Base-by-base conservation (phyloP, 768 basidiomycete genomes). In the Tricholoma hemisulphureum region DNA sequence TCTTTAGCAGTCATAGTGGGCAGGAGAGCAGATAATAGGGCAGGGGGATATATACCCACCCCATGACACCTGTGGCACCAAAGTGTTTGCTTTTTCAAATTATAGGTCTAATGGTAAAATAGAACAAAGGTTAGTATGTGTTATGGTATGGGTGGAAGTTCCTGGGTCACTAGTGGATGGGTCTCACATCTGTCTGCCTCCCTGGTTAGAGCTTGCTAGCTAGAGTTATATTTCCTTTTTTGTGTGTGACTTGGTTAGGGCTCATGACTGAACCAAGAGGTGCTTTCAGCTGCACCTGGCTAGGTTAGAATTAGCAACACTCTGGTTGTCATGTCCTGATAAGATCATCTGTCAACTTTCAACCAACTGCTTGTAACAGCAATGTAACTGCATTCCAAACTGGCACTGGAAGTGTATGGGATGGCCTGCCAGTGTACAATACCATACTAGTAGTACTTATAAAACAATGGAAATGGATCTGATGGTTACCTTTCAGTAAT, bases 401-500 rank as follows among this genome's bases (percentile, higher is more conserved):
- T n/a, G n/a, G n/a, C n/a, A n/a, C n/a, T n/a, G n/a, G n/a, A n/a
- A n/a, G n/a, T n/a, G n/a, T n/a, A n/a, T n/a, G n/a, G n/a, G n/a
- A n/a, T n/a, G n/a, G n/a, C n/a, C n/a, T n/a, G 14, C 4, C 35
- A 6, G 13, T 37, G 29, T 24, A 24, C n/a, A 28, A 24, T 26
- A 70, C 68, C 9, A 61, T 62, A n/a, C n/a, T n/a, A n/a, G n/a
- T n/a, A 37, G 61, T 51, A n/a, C n/a, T n/a, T n/a, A 50, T 32
- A 21, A 39, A n/a, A n/a, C n/a, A n/a, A n/a, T n/a, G n/a, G n/a
- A n/a, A n/a, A n/a, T n/a, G n/a, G n/a, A n/a, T n/a, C n/a, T n/a
- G n/a, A n/a, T n/a, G n/a, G n/a, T n/a, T n/a, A n/a, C 55, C 41
- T 46, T 20, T 21, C n/a, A 70, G 29, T 2, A 71, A 54, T 50